phyloP scores from a whole-genome alignment of 2,329 filamentous ascomycete species.

The Aspergillus quadrilineatus region DNA sequence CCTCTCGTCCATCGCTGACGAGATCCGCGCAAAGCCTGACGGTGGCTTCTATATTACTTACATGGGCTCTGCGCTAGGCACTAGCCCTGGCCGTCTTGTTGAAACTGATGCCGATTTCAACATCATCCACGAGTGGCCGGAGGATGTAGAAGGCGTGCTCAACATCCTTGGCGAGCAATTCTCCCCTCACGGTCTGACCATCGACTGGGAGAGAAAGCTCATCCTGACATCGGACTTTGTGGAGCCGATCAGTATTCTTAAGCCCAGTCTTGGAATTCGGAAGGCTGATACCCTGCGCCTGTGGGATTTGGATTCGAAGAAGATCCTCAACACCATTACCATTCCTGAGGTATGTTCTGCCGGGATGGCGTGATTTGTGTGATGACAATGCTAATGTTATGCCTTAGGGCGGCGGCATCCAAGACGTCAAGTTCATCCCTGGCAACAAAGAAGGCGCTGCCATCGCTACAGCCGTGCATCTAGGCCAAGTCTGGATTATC shows the following conservation, averaged over 20 bases:
- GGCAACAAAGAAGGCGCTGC: conserved; percentile 59
- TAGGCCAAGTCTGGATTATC: conserved; percentile 64
- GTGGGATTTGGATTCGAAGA: conserved; percentile 55
- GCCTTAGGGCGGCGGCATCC: conserved; percentile 44
- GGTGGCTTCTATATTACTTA: conserved; percentile 62
- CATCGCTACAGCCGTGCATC: conserved; percentile 59
- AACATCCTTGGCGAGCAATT: conserved; percentile 62
- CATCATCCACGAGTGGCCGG: conserved; percentile 63
- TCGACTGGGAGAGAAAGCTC: conserved; percentile 58
- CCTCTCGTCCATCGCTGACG: conserved; percentile 60
- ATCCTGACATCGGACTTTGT: conserved; percentile 65
- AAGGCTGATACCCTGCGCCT: conserved; percentile 59
- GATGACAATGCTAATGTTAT: too few species aligned
- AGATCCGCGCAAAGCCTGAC: conserved; percentile 63
- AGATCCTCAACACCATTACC: conserved; percentile 60
- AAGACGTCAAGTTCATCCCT: conserved; percentile 64
- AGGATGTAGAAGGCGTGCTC: conserved; percentile 54
- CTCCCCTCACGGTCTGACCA: conserved; percentile 58
- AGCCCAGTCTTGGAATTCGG: conserved; percentile 56
- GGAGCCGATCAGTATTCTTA: conserved; percentile 60
- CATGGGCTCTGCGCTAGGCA: conserved; percentile 61
- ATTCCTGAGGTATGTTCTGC: conserved; percentile 53
- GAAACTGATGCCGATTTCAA: conserved; percentile 61
- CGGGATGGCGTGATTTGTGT: too few species aligned
- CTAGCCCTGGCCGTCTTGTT: conserved; percentile 58